A percentile compares a stretch with the other conserved stretches of the same genome.
Conservation (phyloP, 1,284 basidiomycete species). For the Somion occarium region DNA sequence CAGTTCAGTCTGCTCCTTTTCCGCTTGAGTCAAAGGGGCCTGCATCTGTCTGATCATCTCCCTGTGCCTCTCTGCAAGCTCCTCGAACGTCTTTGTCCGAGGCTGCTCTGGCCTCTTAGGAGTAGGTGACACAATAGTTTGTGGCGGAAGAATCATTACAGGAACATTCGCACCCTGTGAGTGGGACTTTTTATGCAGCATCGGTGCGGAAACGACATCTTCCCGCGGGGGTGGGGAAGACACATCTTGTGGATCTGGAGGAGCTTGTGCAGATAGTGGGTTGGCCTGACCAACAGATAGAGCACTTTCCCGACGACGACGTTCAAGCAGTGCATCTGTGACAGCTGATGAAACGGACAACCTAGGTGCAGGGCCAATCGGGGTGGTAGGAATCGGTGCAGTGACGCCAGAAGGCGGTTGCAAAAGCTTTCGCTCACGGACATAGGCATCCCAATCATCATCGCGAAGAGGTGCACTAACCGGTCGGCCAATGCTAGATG, state of each 20-base stretch:
- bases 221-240: constrained; percentile 12
- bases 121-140: constrained; percentile 31
- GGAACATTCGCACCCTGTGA: constrained; percentile 38
- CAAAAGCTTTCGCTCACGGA: constrained; percentile 73
- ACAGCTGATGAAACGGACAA: constrained; percentile 64
- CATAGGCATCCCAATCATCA: constrained; percentile 73
- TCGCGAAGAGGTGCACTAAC: constrained; percentile 67
- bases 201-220: constrained; percentile 20
- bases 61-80: constrained; percentile 75
- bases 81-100: constrained; percentile 71
- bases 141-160: constrained; percentile 67
- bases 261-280: neutral
- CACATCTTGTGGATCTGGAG: neutral
- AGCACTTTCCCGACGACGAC: constrained; percentile 62
- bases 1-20: constrained; percentile 66
- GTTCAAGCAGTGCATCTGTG: constrained; percentile 61
- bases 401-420: constrained; percentile 78
- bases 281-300: constrained; percentile 32
- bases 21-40: constrained; percentile 65
- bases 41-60: constrained; percentile 75
- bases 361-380: constrained; percentile 39
- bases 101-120: constrained; percentile 39
- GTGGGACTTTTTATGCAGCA: constrained; percentile 24
- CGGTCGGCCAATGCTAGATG: constrained; percentile 58
- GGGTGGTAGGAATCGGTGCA: constrained; percentile 62